Evolutionary conservation across 768 basidiomycete genomes (phyloP), one percentile per base, ranked within the genome.

Genomic region (Hericium alpestre): DNA sequence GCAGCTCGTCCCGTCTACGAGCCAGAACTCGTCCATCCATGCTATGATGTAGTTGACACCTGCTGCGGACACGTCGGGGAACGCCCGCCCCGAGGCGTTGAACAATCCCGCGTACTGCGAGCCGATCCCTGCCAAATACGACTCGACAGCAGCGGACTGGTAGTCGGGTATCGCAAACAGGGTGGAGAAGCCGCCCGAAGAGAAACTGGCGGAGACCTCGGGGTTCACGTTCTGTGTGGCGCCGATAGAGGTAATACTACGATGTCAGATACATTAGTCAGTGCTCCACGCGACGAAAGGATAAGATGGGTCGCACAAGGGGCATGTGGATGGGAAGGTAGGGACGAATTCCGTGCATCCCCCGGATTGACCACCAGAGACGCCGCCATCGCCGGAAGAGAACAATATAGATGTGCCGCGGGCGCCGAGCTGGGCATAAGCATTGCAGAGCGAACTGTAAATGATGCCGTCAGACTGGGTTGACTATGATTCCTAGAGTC

Each of bases 171-270:
- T 23, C 11, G 56, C 38, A 39, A 61, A 64, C 59, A 59, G 20
- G 46, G 61, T 62, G 25, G 64, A 65, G 56, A 65, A 65, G 5
- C 64, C 64, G 13, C 64, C 64, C 9, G 54, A 53, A n/a, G 64
- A 63, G 51, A 64, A 64, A 6, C 11, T 38, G 7, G 58, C 63
- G 7, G 63, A 64, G 8, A 57, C 59, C 56, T 69, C 67, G 32
- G 67, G 67, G 57, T 48, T 59, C 18, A 62, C 57, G 12, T 65
- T 63, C n/a, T 60, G 57, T 12, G 87, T 88, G 8, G 80, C 87
- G 9, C 87, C 87, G 2, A 90, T 86, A 2, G 83, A 59, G 3
- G 87, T 90, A 16, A 87, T 83, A 59, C 86, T 88, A 23, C 9
- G 32, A 32, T 32, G 32, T 9, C 32, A 7, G 23, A 25, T 8